Percentiles rank a stretch among this genome's conserved stretches.
These are phyloP conservation scores for Euphrasia arctica DNA, from an alignment of 305 asterid genomes.

Conservation along the genomic window DNA sequence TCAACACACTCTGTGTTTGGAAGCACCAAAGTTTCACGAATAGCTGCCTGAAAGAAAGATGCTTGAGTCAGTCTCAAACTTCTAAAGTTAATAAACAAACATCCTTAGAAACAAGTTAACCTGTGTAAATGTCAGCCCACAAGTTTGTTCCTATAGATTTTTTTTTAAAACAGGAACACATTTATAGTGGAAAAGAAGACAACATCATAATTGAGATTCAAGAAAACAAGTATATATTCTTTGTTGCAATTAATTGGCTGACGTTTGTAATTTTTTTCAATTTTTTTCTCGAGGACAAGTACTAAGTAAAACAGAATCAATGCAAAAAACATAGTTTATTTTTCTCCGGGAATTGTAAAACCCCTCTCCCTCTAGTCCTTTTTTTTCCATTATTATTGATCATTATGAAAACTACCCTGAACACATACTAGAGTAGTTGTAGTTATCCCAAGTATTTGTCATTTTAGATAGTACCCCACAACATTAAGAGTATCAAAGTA, in stretches of 20 bases:
- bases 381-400: not conserved
- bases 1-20: slow-evolving; percentile 71
- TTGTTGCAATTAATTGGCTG: not conserved
- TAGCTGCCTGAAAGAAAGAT: slow-evolving; percentile 60
- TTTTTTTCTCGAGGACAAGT: not conserved
- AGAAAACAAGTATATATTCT: too few relatives aligned
- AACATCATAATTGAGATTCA: not conserved
- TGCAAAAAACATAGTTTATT: not conserved
- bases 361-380: not conserved
- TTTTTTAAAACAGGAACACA: not conserved
- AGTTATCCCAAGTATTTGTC: not conserved
- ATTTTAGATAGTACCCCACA: not conserved
- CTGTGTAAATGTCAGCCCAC: slow-evolving; percentile 11
- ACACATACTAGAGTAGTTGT: not conserved
- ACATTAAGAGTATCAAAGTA: not conserved
- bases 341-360: not conserved
- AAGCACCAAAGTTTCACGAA: slow-evolving; percentile 82
- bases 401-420: not conserved
- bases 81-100: slow-evolving; percentile 8
- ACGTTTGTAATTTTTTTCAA: not conserved
- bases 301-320: not conserved
- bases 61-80: slow-evolving; percentile 21
- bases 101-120: slow-evolving; percentile 6
- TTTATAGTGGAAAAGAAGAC: not conserved
- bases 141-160: not conserved